Evolutionary conservation across 2,329 filamentous ascomycete species (phyloP).

Genomic region (Aurifilum marmelostoma): DNA sequence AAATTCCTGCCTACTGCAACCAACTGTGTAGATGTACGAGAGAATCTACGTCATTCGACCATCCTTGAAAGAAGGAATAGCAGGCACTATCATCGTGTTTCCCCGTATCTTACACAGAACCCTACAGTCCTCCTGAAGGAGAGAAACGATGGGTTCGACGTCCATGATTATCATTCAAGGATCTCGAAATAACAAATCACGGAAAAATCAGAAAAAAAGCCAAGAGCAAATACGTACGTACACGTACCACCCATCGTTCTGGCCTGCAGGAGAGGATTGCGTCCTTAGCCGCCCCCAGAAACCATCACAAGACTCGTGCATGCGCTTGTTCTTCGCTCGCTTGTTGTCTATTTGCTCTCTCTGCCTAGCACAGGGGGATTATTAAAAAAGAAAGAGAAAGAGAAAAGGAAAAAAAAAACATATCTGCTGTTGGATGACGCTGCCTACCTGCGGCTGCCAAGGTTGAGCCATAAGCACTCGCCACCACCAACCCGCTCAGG

Average conservation of each 20-base stretch:
- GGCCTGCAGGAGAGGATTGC: background rate
- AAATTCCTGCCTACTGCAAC: background rate
- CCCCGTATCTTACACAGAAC: too few species aligned
- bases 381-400: too few species aligned
- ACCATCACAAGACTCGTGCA: background rate
- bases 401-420: too few species aligned
- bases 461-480: background rate
- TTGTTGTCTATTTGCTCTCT: too few species aligned
- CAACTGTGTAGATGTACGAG: background rate
- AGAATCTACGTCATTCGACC: background rate
- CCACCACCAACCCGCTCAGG: background rate
- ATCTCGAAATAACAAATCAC: too few species aligned
- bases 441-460: background rate
- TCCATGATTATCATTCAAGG: too few species aligned
- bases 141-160: too few species aligned
- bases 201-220: too few species aligned
- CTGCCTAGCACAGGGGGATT: too few species aligned
- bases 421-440: background rate
- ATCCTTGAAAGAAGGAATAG: too few species aligned
- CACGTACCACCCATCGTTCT: background rate
- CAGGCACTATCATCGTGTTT: too few species aligned
- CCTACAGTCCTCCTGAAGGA: too few species aligned
- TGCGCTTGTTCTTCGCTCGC: background rate
- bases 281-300: background rate
- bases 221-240: background rate